Evolutionary conservation across 1,284 basidiomycete genomes (phyloP).

Genomic region (Papiliotrema nemorosa): DNA sequence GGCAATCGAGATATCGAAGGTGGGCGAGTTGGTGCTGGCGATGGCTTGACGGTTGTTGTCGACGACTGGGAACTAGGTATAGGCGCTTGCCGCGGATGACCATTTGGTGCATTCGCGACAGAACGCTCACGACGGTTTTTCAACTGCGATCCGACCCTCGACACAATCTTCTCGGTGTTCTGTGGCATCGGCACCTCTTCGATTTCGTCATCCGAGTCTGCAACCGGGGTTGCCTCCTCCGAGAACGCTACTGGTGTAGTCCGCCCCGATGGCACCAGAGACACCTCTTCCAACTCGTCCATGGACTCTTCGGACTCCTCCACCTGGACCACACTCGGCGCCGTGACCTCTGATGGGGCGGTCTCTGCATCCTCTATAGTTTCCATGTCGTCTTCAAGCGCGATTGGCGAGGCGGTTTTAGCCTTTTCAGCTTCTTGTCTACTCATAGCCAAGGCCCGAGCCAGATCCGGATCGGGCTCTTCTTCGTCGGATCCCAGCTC

Average conservation of each 20-base stretch:
- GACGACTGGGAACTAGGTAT: background rate
- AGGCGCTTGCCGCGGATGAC: too few relatives aligned
- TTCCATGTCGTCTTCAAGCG: background rate
- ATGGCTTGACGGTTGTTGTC: background rate
- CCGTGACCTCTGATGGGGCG: background rate
- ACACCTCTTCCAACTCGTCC: constrained; percentile 37
- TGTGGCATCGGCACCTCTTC: background rate
- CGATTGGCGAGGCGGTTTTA: background rate
- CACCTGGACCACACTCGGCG: background rate
- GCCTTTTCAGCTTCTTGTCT: constrained; percentile 19
- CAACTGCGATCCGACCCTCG: too few relatives aligned
- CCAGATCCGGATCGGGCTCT: constrained; percentile 36
- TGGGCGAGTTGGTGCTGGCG: background rate
- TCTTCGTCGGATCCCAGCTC: constrained; percentile 45
- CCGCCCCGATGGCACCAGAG: constrained; percentile 15
- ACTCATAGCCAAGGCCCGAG: constrained; percentile 32
- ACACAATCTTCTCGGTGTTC: too few relatives aligned
- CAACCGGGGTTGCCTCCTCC: constrained; percentile 1
- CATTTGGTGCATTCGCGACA: too few relatives aligned
- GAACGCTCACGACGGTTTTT: too few relatives aligned
- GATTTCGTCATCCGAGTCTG: constrained; percentile 10
- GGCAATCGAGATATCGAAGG: background rate
- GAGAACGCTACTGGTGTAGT: constrained; percentile 12
- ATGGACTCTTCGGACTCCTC: constrained; percentile 8
- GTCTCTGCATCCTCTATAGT: background rate